Evolutionary conservation across 805 yeast genomes (phyloP), one percentile per base, ranked within the genome.

Genomic region (Pichia gijzeniarum): DNA sequence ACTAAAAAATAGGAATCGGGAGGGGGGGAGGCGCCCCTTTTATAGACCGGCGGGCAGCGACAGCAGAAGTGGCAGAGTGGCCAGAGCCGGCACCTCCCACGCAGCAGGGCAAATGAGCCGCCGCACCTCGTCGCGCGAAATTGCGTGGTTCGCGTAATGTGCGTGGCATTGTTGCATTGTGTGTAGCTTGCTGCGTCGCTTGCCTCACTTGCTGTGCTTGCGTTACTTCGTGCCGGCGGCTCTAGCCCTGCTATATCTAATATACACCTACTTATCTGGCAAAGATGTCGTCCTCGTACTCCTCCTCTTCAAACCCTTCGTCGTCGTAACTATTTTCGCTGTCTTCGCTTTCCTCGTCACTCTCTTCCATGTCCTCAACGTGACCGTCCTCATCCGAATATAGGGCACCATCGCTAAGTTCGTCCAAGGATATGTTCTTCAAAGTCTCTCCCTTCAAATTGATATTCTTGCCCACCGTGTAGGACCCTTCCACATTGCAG

Each of bases 401-500:
- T 6, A 39, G 16, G n/a, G 19, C 59, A 3, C 44, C 53, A 27
- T 56, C 60, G 38, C 54, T 63, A 25, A 63, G 56, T 30, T 54
- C 57, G 30, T 59, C 63, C 40, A 72, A 53, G 4, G 65, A 59
- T 18, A 70, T 51, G 43, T 64, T 66, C 52, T 58, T 63, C 55
- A 61, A 60, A 13, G 63, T 69, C 54, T 59, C 73, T 40, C 64
- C 72, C 50, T 72, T 74, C 48, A 69, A 57, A 40, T 56, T 63
- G 2, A 66, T 68, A 43, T 81, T 80, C 54, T 76, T 68, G 2
- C 76, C 71, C 19, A 93, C 90, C 17, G 70, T 71, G 60, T 81
- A 87, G 1, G 80, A 71, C 9, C 95, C 86, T 63, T 90, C 98
- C 21, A 93, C 83, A 51, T 85, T 82, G 71, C 96, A 91, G 54